These are phyloP conservation scores for Dissophora ornata DNA, from an alignment of 192 early-diverging fungal genomes.

Conservation along the genomic window DNA sequence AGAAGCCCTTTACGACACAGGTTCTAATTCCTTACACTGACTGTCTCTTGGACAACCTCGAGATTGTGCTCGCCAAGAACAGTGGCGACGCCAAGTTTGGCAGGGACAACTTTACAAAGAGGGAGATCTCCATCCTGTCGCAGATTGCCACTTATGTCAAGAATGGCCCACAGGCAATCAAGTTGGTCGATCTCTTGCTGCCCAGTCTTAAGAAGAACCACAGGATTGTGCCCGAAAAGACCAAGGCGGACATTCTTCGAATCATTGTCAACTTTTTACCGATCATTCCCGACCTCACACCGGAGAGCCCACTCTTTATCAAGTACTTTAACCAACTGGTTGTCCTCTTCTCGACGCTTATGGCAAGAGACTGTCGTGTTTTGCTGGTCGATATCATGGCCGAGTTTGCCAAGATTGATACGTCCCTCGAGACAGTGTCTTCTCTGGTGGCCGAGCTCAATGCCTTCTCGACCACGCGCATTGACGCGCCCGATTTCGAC, in stretches of 20 bases:
- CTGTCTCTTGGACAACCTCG: constrained; percentile 68
- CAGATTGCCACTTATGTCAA: constrained; percentile 79
- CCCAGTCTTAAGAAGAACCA: constrained; percentile 82
- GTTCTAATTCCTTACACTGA: constrained; percentile 68
- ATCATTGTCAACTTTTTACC: constrained; percentile 85
- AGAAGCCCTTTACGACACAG: constrained; percentile 52
- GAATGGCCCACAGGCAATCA: constrained; percentile 71
- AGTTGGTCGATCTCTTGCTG: constrained; percentile 81
- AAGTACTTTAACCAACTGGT: constrained; percentile 76
- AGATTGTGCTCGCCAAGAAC: constrained; percentile 59
- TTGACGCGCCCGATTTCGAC: constrained; percentile 93
- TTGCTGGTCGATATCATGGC: constrained; percentile 72
- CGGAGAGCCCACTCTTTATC: constrained; percentile 54
- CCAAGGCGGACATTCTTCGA: constrained; percentile 85
- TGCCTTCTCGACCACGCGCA: constrained; percentile 72
- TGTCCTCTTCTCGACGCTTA: constrained; percentile 76
- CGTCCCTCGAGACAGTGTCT: constrained; percentile 61
- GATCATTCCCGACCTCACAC: constrained; percentile 68
- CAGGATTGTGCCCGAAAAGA: constrained; percentile 77
- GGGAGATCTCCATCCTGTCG: constrained; percentile 86
- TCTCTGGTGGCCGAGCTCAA: constrained; percentile 81
- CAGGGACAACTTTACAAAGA: constrained; percentile 65
- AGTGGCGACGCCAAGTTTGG: constrained; percentile 61
- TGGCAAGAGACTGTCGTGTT: constrained; percentile 70
- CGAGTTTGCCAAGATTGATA: constrained; percentile 72